These are phyloP conservation scores for Trichoderma asperelloides DNA, from an alignment of 495 filamentous ascomycete species.

Conservation along the genomic window DNA sequence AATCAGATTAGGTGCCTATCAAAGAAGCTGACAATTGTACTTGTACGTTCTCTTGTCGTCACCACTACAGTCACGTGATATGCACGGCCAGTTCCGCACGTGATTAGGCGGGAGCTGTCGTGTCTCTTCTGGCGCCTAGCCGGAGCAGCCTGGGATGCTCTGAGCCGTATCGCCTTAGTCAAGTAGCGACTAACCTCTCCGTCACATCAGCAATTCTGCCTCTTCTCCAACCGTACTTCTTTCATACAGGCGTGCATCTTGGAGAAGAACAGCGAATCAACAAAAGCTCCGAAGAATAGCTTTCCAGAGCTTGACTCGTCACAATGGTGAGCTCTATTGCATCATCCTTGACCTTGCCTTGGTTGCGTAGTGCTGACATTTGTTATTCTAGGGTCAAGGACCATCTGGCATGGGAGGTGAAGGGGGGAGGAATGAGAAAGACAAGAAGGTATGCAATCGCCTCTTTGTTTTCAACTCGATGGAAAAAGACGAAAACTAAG, in stretches of 20 bases:
- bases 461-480: conserved; percentile 2
- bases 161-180: conserved; percentile 6
- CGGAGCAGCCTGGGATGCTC: not conserved
- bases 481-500: not conserved
- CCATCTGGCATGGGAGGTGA: conserved; percentile 76
- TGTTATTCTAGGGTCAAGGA: conserved; percentile 57
- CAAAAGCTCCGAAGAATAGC: not conserved
- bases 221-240: not conserved
- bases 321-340: conserved; percentile 19
- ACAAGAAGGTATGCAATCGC: conserved; percentile 69
- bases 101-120: conserved; percentile 14
- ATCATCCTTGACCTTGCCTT: not conserved
- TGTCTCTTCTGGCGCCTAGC: conserved; percentile 19
- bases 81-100: conserved; percentile 10
- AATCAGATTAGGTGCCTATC: too few relatives aligned
- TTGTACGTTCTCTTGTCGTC: not conserved
- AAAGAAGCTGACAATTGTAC: not conserved
- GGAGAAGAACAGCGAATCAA: not conserved
- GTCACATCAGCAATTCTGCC: not conserved
- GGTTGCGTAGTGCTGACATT: not conserved
- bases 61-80: not conserved
- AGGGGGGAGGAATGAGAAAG: conserved; percentile 78
- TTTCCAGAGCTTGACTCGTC: conserved; percentile 7
- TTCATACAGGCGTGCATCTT: not conserved
- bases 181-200: not conserved